A percentile compares a stretch with the other conserved stretches of the same genome.
Conservation (phyloP, 371 early-diverging fungal species). For the Mortierella sp. region DNA sequence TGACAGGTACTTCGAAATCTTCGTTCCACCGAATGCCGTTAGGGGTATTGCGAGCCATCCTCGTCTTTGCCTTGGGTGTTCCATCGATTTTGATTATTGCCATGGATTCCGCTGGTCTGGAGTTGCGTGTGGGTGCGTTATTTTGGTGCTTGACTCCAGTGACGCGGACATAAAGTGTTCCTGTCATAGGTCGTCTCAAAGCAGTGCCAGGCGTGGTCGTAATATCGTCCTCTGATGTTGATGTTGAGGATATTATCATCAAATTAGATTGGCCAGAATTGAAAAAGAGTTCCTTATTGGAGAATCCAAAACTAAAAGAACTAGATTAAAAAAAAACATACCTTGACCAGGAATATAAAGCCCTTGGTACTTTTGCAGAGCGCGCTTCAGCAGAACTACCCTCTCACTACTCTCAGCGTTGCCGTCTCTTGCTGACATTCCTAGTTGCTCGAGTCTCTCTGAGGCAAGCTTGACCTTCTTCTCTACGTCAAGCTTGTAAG, state of each 20-base stretch:
- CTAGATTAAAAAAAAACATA: neutral
- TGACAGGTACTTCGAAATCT: conserved; percentile 83
- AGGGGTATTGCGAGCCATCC: conserved; percentile 38
- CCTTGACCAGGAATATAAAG: conserved; percentile 71
- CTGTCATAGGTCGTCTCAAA: conserved; percentile 75
- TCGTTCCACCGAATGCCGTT: conserved; percentile 80
- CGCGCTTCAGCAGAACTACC: conserved; percentile 78
- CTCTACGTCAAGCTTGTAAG: conserved; percentile 90
- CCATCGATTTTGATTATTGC: conserved; percentile 86
- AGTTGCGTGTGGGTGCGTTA: conserved; percentile 74
- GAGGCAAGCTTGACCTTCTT: conserved; percentile 83
- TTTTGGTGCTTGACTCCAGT: conserved; percentile 71
- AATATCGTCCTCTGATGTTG: conserved; percentile 23
- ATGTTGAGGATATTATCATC: conserved; percentile 7
- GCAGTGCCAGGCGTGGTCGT: conserved; percentile 56
- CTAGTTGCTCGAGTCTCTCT: conserved; percentile 63
- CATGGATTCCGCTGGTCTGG: conserved; percentile 71
- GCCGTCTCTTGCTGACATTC: conserved; percentile 57
- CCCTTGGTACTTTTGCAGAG: conserved; percentile 85
- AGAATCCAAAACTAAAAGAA: neutral
- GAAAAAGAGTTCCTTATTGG: neutral
- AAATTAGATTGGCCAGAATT: neutral
- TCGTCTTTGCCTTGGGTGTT: conserved; percentile 70
- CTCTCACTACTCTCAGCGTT: conserved; percentile 80
- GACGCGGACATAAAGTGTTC: conserved; percentile 74